Evolutionary conservation across 2,329 filamentous ascomycete genomes (phyloP), one percentile per base, ranked within the genome.

Genomic region (Fusarium secorum): DNA sequence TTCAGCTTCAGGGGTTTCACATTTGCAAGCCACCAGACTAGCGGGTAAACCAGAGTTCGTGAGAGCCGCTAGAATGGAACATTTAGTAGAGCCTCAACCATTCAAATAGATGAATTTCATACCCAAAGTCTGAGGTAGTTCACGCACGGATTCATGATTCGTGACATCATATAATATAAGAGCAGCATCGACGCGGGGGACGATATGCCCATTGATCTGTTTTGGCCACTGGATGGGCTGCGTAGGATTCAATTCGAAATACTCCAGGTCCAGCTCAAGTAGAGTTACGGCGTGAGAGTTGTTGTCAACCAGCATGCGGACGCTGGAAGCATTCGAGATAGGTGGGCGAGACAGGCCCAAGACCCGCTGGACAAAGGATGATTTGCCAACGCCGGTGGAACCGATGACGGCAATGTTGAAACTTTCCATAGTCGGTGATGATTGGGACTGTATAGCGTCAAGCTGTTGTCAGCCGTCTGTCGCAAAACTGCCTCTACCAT

Each of bases 151-250:
- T 66, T 90, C 89, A 74, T 89, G 87, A 78, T 93, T 91, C 80
- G 90, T 93, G 46, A 97, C 92, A 85, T 98, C 93, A 85, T 97
- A 97, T 52, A 98, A 84, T 64, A 95, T 88, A 74, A 98, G 83
- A 48, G 93, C 94, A 24, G 93, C 95, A 76, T 98, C 93, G 76
- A 97, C 88, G 42, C 86, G 87, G 53, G 94, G 93, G 65, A 93
- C 86, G 67, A 90, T 88, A 70, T 90, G 86, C 65, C 93, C 92
- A 77, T 91, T 87, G 73, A 90, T 87, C 76, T 90, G 88, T 74
- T 88, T 89, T 17, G 89, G 89, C 89, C 89, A 91, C 78, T 88
- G 85, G 66, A 91, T 88, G 60, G 87, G 86, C 66, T 87, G 85
- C 60, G 75, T 69, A 28, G 87, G 85, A 69, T 85, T 84, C 68